phyloP scores from a whole-genome alignment of 2,329 filamentous ascomycete species.

The Volutella citrinella region DNA sequence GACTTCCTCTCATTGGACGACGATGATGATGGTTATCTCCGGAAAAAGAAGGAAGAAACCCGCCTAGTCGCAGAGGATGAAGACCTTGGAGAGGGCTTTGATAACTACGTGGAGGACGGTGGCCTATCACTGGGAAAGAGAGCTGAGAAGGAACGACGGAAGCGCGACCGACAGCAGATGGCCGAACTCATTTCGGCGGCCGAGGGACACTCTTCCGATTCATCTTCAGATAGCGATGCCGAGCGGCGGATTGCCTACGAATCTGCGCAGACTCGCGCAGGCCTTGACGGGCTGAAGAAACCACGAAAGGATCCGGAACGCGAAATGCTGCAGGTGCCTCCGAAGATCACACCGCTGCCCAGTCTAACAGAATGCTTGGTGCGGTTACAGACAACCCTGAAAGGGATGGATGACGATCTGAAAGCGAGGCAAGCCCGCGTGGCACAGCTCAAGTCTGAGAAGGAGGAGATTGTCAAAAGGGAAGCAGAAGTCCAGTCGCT shows the following conservation, averaged over 20 bases:
- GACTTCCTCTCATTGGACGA: slow-evolving; percentile 65
- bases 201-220: slow-evolving; percentile 62
- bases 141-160: slow-evolving; percentile 69
- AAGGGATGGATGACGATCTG: slow-evolving; percentile 61
- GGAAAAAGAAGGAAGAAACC: slow-evolving; percentile 64
- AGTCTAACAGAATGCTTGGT: slow-evolving; percentile 66
- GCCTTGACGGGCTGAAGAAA: slow-evolving; percentile 70
- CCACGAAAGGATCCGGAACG: slow-evolving; percentile 34
- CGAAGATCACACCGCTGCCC: slow-evolving; percentile 75
- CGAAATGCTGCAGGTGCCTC: slow-evolving; percentile 55
- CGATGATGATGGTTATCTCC: slow-evolving; percentile 43
- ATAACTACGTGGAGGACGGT: slow-evolving; percentile 85
- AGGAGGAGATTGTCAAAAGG: slow-evolving; percentile 61
- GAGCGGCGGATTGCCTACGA: slow-evolving; percentile 81
- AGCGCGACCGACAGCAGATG: slow-evolving; percentile 71
- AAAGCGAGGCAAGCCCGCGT: slow-evolving; percentile 60
- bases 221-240: slow-evolving; percentile 66
- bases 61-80: slow-evolving; percentile 83
- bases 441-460: slow-evolving; percentile 66
- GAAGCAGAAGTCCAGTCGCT: slow-evolving; percentile 79
- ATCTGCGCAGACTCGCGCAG: slow-evolving; percentile 78
- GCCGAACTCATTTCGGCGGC: slow-evolving; percentile 78
- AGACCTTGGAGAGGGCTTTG: slow-evolving; percentile 89
- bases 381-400: slow-evolving; percentile 59
- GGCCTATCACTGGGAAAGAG: slow-evolving; percentile 74